Evolutionary conservation across 257 asterid species (phyloP).

Genomic region (Prunella vulgaris): DNA sequence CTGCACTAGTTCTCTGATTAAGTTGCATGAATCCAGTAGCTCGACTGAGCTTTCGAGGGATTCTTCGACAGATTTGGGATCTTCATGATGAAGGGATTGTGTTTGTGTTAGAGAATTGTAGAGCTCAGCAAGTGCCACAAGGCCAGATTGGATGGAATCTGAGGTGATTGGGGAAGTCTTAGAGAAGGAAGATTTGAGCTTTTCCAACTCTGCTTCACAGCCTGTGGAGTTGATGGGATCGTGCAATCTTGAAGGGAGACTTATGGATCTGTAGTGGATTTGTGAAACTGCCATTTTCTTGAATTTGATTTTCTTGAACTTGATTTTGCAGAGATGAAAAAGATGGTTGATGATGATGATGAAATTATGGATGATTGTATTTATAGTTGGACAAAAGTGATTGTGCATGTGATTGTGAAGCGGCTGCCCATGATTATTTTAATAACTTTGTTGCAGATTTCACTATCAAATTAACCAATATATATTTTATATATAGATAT

Average conservation of each 20-base stretch:
- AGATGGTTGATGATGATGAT: not conserved
- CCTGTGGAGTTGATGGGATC: conserved; percentile 34
- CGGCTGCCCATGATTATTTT: conserved; percentile 27
- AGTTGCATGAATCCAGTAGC: conserved; percentile 58
- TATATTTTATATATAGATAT: not conserved
- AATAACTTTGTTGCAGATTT: conserved; percentile 32
- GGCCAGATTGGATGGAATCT: conserved; percentile 35
- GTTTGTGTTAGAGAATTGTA: conserved; percentile 37
- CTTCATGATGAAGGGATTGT: conserved; percentile 24
- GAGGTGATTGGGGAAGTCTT: conserved; percentile 17
- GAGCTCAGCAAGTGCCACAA: conserved; percentile 37
- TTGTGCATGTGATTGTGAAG: conserved; percentile 40
- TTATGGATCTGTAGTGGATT: conserved; percentile 56
- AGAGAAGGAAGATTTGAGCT: conserved; percentile 33
- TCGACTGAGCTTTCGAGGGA: conserved; percentile 43
- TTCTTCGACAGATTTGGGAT: conserved; percentile 30
- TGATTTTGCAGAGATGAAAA: not conserved
- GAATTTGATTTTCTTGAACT: not conserved
- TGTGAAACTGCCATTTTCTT: conserved; percentile 46
- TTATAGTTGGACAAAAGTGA: conserved; percentile 35
- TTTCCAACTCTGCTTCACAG: conserved; percentile 40
- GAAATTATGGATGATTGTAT: conserved; percentile 16
- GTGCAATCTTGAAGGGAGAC: conserved; percentile 70
- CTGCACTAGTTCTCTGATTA: conserved; percentile 35
- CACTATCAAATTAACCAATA: conserved; percentile 35